A percentile compares a stretch with the other conserved stretches of the same genome.
Evolutionary conservation across 2,329 filamentous ascomycete species (phyloP).

Genomic region (Dryadomyces quercivorus): DNA sequence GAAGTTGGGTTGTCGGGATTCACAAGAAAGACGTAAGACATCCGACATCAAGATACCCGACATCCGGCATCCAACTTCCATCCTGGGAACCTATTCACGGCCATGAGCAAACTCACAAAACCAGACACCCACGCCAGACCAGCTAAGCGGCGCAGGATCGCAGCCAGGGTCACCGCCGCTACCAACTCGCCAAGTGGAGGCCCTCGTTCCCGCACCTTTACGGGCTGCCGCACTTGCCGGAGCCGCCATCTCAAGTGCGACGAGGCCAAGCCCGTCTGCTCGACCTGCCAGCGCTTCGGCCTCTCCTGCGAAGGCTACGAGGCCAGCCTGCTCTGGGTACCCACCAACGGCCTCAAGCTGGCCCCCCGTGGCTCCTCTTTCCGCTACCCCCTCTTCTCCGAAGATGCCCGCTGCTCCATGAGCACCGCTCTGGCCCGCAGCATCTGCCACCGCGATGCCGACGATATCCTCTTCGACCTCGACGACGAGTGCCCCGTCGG

Average conservation of each 20-base stretch:
- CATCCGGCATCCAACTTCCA: background rate
- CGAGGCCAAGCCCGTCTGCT: background rate
- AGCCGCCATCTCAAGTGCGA: background rate
- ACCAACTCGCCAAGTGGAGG: background rate
- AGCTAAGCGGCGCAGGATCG: background rate
- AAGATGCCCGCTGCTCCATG: background rate
- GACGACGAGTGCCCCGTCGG: background rate
- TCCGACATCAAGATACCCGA: background rate
- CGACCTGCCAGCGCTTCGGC: background rate
- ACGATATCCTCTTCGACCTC: background rate
- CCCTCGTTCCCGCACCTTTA: background rate
- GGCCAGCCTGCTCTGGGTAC: background rate
- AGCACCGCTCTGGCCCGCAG: background rate
- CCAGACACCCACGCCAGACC: background rate
- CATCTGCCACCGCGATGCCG: background rate
- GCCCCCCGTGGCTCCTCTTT: background rate
- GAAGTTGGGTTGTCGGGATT: too few relatives aligned
- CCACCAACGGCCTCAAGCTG: background rate
- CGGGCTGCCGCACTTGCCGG: background rate
- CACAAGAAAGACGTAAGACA: too few relatives aligned
- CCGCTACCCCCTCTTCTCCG: background rate
- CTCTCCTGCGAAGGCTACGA: background rate
- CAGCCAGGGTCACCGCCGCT: background rate
- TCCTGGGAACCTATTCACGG: too few relatives aligned
- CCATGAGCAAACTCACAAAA: too few relatives aligned